Conservation (phyloP, 169 alveolate genomes). For the Eimeria sp. region DNA sequence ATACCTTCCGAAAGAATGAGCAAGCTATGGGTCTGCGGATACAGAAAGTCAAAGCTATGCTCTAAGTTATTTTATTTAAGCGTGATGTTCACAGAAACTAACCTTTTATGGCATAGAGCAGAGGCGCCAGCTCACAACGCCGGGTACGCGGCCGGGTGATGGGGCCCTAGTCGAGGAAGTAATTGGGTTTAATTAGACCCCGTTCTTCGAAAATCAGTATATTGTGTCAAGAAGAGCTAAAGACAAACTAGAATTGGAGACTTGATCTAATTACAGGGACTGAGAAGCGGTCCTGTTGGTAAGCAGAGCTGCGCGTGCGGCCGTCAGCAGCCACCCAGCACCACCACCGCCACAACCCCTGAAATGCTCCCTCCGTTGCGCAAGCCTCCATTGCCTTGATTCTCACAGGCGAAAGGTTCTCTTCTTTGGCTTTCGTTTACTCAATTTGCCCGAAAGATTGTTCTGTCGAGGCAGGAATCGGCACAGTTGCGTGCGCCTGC, state of each 20-base stretch:
- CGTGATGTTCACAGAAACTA: neutral
- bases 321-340: conserved; percentile 82
- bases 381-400: conserved; percentile 77
- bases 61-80: neutral
- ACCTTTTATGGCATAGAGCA: conserved; percentile 12
- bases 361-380: conserved; percentile 73
- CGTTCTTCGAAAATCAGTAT: conserved; percentile 1
- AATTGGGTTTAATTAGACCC: neutral
- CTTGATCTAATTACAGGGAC: conserved; percentile 35
- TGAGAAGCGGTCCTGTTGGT: conserved; percentile 55
- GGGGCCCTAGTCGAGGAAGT: conserved; percentile 36
- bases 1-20: neutral
- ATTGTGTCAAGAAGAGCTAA: conserved; percentile 16
- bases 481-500: conserved; percentile 82
- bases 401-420: conserved; percentile 76
- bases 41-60: neutral
- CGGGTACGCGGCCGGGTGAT: conserved; percentile 32
- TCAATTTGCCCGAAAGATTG: conserved; percentile 53
- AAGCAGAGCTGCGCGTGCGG: conserved; percentile 81
- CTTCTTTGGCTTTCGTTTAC: conserved; percentile 71
- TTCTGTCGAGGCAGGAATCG: conserved; percentile 78
- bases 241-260: conserved; percentile 56
- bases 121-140: conserved; percentile 9
- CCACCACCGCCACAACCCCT: conserved; percentile 81
- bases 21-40: neutral